Evolutionary conservation across 1,284 basidiomycete genomes (phyloP).

Genomic region (Malassezia slooffiae): DNA sequence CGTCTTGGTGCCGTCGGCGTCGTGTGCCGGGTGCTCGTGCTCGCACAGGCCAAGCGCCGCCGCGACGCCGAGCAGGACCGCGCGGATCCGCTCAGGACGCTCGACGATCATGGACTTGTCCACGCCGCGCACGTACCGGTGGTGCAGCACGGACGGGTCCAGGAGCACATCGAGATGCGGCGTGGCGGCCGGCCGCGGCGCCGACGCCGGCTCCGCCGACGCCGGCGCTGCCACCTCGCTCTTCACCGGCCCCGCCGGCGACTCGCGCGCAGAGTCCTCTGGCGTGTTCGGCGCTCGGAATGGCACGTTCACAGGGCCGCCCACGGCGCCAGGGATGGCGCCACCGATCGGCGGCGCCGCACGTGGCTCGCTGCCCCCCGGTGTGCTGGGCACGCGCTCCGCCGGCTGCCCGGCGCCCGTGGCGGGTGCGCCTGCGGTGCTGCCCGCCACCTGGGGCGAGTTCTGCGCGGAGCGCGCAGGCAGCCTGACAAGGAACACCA

Average conservation of each 20-base stretch:
- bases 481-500: conserved; percentile 41
- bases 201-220: background rate
- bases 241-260: background rate
- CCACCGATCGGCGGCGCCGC: too few relatives aligned
- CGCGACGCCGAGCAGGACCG: conserved; percentile 34
- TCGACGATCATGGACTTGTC: conserved; percentile 42
- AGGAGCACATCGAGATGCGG: conserved; percentile 32
- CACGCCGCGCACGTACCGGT: conserved; percentile 37
- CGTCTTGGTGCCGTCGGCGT: background rate
- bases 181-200: background rate
- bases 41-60: conserved; percentile 20
- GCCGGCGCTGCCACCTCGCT: background rate
- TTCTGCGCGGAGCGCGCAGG: conserved; percentile 24
- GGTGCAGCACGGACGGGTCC: conserved; percentile 35
- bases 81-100: conserved; percentile 40
- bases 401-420: too few relatives aligned
- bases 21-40: background rate
- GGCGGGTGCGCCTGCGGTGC: background rate
- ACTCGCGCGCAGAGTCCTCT: background rate
- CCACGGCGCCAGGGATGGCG: too few relatives aligned
- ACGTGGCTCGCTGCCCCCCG: too few relatives aligned
- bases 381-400: too few relatives aligned
- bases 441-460: conserved; percentile 2
- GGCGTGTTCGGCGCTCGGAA: background rate
- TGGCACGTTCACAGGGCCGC: background rate